Evolutionary conservation across 2,329 filamentous ascomycete genomes (phyloP).

Genomic region (Xylariaceae sp.): DNA sequence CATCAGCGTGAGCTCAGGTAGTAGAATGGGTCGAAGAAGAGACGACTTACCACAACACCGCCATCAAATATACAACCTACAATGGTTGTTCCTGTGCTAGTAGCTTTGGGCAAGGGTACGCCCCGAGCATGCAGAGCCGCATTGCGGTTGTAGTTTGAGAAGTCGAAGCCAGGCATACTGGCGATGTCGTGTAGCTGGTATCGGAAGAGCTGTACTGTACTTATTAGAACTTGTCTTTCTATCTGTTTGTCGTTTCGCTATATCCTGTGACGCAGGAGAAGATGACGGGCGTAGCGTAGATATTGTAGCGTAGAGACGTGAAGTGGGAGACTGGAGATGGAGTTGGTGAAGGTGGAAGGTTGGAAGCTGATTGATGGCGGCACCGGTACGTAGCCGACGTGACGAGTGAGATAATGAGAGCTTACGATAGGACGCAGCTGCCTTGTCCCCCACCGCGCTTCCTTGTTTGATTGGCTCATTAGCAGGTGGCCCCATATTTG

Average conservation of each 20-base stretch:
- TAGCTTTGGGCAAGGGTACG: slow-evolving; percentile 92
- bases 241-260: neutral
- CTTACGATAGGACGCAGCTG: slow-evolving; percentile 30
- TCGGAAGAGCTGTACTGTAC: neutral
- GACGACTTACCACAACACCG: slow-evolving; percentile 74
- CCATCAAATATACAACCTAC: slow-evolving; percentile 96
- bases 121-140: slow-evolving; percentile 89
- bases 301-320: neutral
- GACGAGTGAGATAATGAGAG: slow-evolving; percentile 13
- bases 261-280: neutral
- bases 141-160: slow-evolving; percentile 99
- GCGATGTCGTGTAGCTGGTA: slow-evolving; percentile 7
- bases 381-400: neutral
- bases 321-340: neutral
- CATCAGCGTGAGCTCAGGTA: slow-evolving; percentile 14
- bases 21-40: neutral
- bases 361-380: neutral
- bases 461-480: slow-evolving; percentile 3
- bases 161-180: slow-evolving; percentile 95
- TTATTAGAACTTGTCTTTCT: neutral
- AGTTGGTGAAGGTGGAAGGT: no score
- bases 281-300: neutral
- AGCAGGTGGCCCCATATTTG: no score
- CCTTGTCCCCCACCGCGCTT: slow-evolving; percentile 16
- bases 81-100: slow-evolving; percentile 97